A percentile compares a stretch with the other conserved stretches of the same genome.
phyloP scores from a whole-genome alignment of 768 basidiomycete species.

The Phlebiopsis flavidoalba region DNA sequence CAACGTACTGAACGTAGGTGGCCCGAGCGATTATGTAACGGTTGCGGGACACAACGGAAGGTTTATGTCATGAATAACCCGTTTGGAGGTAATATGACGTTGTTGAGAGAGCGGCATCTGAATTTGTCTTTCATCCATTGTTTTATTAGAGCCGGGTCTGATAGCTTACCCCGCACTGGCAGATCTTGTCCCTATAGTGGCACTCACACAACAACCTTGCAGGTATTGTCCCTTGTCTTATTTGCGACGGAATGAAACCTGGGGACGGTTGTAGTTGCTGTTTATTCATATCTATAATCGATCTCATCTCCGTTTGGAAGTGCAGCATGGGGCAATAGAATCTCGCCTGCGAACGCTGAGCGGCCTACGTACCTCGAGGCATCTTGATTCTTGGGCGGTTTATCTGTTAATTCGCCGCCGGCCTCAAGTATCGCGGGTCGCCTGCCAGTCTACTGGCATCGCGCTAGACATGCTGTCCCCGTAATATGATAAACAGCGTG shows the following conservation, averaged over 20 bases:
- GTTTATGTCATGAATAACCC: too few species aligned
- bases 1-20: background rate
- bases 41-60: background rate
- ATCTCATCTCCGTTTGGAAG: constrained; percentile 4
- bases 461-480: background rate
- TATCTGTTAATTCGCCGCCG: too few species aligned
- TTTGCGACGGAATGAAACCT: background rate
- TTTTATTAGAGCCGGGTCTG: background rate
- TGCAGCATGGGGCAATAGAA: background rate
- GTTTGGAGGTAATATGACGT: background rate
- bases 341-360: background rate
- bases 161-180: constrained; percentile 1
- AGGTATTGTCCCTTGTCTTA: background rate
- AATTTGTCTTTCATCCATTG: background rate
- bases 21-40: background rate
- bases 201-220: background rate
- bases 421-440: too few species aligned
- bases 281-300: constrained; percentile 4
- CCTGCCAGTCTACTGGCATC: background rate
- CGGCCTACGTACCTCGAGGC: background rate
- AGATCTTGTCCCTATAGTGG: background rate
- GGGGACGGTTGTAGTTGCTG: background rate
- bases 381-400: too few species aligned
- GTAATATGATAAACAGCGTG: background rate
- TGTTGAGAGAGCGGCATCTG: background rate